phyloP scores from a whole-genome alignment of 495 filamentous ascomycete genomes.

The Terfezia boudieri region DNA sequence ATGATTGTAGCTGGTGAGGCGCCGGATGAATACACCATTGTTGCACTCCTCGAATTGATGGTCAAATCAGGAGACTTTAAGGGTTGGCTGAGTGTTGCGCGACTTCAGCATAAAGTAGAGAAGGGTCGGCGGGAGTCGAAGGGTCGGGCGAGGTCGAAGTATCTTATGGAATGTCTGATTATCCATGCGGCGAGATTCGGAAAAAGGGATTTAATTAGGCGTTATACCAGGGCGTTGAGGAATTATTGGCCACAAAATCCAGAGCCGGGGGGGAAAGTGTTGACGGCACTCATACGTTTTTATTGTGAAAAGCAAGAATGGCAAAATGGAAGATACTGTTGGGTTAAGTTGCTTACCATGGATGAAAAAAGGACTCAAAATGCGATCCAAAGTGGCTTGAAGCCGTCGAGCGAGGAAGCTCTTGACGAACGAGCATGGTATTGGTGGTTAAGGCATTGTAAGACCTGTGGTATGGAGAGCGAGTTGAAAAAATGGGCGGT shows the following conservation, averaged over 20 bases:
- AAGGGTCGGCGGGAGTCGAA: background rate
- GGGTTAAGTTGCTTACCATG: background rate
- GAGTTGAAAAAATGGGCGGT: background rate
- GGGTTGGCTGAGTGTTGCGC: background rate
- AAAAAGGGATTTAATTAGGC: background rate
- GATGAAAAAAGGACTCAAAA: background rate
- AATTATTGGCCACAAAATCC: background rate
- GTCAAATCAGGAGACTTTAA: slow-evolving; percentile 11
- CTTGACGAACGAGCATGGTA: background rate
- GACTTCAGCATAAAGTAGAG: background rate
- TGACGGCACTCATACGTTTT: background rate
- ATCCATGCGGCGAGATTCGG: background rate
- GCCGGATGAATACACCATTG: slow-evolving; percentile 13
- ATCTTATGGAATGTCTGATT: background rate
- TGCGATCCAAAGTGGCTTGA: background rate
- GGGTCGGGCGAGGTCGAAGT: background rate
- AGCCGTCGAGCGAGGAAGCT: background rate
- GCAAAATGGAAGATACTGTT: background rate
- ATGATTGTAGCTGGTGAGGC: slow-evolving; percentile 5
- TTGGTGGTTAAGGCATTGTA: background rate
- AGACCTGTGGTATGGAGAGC: background rate
- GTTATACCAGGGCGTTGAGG: background rate
- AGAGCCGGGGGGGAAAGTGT: background rate
- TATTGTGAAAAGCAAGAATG: background rate
- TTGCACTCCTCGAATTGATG: slow-evolving; percentile 12